A percentile compares a stretch with the other conserved stretches of the same genome.
These are phyloP conservation scores for Cladosporium sp. DNA, from an alignment of 2,329 filamentous ascomycete genomes.

Conservation along the genomic window DNA sequence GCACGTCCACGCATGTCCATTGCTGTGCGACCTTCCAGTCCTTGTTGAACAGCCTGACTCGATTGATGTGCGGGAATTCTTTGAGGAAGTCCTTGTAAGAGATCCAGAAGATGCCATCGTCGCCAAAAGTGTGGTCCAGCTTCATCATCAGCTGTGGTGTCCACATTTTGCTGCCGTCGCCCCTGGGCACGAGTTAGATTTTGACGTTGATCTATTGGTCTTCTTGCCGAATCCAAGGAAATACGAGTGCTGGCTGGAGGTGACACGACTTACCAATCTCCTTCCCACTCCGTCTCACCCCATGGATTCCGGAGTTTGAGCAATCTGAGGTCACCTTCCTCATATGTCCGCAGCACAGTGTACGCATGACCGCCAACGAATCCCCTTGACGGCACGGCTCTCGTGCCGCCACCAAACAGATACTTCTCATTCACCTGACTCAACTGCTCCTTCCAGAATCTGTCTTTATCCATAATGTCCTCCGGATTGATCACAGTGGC, in stretches of 20 bases:
- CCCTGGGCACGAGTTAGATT: slow-evolving; percentile 33
- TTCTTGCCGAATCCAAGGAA: background rate
- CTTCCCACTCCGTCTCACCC: slow-evolving; percentile 80
- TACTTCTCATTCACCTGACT: slow-evolving; percentile 80
- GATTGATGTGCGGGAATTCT: slow-evolving; percentile 62
- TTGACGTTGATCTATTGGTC: background rate
- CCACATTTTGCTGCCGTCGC: slow-evolving; percentile 82
- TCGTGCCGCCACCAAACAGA: slow-evolving; percentile 67
- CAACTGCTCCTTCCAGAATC: slow-evolving; percentile 82
- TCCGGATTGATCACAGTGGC: slow-evolving; percentile 68
- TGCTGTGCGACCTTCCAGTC: slow-evolving; percentile 64
- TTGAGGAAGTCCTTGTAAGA: slow-evolving; percentile 60
- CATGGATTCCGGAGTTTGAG: slow-evolving; percentile 69
- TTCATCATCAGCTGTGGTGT: slow-evolving; percentile 75
- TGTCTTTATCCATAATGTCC: slow-evolving; percentile 75
- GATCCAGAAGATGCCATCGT: slow-evolving; percentile 59
- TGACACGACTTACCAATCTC: slow-evolving; percentile 63
- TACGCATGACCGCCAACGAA: slow-evolving; percentile 64
- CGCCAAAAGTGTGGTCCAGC: slow-evolving; percentile 35
- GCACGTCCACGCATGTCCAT: slow-evolving; percentile 62
- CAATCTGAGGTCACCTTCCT: slow-evolving; percentile 47
- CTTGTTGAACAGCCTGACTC: slow-evolving; percentile 62
- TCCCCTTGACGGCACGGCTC: slow-evolving; percentile 46
- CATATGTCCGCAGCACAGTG: slow-evolving; percentile 57
- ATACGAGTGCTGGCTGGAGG: background rate